These are phyloP conservation scores for Malus sieversii DNA, from an alignment of 306 rosid genomes.

Conservation along the genomic window DNA sequence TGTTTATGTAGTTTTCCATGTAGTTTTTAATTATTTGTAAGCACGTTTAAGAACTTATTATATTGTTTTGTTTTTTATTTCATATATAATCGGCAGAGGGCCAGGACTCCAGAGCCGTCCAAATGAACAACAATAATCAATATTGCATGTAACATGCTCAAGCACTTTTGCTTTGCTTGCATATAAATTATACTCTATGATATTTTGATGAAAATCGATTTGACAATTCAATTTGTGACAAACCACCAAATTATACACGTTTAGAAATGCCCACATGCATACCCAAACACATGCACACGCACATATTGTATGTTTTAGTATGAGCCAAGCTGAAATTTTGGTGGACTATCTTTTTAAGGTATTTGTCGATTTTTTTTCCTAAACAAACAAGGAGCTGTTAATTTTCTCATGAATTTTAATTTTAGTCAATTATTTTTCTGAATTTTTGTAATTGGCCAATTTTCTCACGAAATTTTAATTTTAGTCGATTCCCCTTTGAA, in stretches of 20 bases:
- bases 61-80: not conserved
- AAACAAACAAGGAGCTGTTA: no score
- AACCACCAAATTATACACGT: not conserved
- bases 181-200: not conserved
- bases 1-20: no score
- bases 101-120: constrained; percentile 7
- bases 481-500: no score
- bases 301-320: not conserved
- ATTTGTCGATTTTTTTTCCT: no score
- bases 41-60: not conserved
- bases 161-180: constrained; percentile 3
- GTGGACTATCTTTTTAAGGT: not conserved
- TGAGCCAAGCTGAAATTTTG: not conserved
- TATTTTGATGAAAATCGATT: not conserved
- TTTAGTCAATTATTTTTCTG: no score
- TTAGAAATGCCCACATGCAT: not conserved
- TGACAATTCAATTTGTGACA: not conserved
- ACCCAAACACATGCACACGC: not conserved
- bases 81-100: not conserved
- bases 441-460: no score
- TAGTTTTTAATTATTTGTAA: not conserved
- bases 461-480: no score
- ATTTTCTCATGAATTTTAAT: no score
- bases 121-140: not conserved
- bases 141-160: not conserved